phyloP scores from a whole-genome alignment of 768 basidiomycete genomes.

The Suillus paluster region DNA sequence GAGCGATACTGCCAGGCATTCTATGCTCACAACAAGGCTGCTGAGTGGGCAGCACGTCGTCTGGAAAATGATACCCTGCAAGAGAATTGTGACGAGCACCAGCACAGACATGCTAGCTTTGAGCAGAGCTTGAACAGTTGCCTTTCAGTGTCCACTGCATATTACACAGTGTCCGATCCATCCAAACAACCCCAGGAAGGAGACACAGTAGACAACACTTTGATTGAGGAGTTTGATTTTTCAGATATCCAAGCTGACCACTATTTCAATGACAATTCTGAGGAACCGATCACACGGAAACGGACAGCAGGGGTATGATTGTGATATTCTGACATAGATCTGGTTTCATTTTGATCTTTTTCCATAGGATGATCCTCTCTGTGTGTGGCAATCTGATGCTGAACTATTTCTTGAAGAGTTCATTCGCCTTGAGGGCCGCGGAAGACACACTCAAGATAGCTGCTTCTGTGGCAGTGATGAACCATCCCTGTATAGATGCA shows the following conservation, averaged over 20 bases:
- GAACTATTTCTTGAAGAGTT: constrained; percentile 22
- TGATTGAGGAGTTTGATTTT: background rate
- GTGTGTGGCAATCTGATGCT: background rate
- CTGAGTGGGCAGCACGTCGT: background rate
- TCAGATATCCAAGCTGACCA: background rate
- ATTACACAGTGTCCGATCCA: background rate
- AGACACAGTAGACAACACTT: background rate
- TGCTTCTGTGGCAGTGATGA: background rate
- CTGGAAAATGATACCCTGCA: background rate
- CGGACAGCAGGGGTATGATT: background rate
- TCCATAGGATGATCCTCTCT: background rate
- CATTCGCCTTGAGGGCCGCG: constrained; percentile 16
- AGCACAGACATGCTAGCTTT: background rate
- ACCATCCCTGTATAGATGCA: constrained; percentile 11
- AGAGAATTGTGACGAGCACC: background rate
- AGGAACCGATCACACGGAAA: background rate
- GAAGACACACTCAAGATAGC: background rate
- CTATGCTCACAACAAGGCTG: background rate
- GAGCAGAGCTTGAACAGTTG: background rate
- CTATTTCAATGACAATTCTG: background rate
- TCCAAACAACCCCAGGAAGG: background rate
- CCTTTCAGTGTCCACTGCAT: background rate
- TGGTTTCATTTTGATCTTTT: background rate
- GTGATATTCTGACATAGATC: background rate
- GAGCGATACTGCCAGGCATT: background rate